Conservation (phyloP, 495 filamentous ascomycete species). For the Hyaloscypha finlandica region DNA sequence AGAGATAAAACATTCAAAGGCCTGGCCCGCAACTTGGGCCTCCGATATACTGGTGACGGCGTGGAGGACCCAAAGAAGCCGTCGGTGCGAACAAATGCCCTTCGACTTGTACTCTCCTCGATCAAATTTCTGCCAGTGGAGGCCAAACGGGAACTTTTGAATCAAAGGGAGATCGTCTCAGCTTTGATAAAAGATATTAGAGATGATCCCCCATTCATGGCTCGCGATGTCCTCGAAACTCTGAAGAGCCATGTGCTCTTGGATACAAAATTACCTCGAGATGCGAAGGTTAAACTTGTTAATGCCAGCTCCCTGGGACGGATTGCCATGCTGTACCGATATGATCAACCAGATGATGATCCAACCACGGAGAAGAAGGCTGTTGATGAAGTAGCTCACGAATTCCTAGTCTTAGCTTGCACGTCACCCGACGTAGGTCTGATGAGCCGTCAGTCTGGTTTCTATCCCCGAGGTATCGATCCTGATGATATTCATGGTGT, state of each 20-base stretch:
- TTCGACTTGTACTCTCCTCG: constrained; percentile 72
- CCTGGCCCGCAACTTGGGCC: constrained; percentile 61
- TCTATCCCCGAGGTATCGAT: constrained; percentile 70
- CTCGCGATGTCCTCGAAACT: constrained; percentile 65
- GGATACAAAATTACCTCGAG: constrained; percentile 67
- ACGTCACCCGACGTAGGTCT: constrained; percentile 70
- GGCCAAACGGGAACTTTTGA: constrained; percentile 74
- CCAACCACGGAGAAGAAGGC: constrained; percentile 29
- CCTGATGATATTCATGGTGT: constrained; percentile 48
- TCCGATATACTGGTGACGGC: constrained; percentile 52
- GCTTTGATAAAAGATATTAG: constrained; percentile 68
- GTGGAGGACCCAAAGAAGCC: constrained; percentile 59
- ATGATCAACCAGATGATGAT: constrained; percentile 40
- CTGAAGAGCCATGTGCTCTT: constrained; percentile 67
- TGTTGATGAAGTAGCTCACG: constrained; percentile 65
- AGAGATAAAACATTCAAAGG: constrained; percentile 73
- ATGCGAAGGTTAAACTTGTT: constrained; percentile 71
- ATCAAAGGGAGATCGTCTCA: constrained; percentile 67
- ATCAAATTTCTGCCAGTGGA: constrained; percentile 68
- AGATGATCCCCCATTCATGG: constrained; percentile 70
- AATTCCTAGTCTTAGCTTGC: constrained; percentile 71
- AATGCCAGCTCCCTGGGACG: constrained; percentile 67
- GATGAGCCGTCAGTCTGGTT: constrained; percentile 65
- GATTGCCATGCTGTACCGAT: constrained; percentile 72
- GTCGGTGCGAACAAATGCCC: constrained; percentile 73